Percentiles rank a stretch among this genome's conserved stretches.
These are phyloP conservation scores for Trapa incisa DNA, from an alignment of 345 rosid genomes.

Conservation along the genomic window DNA sequence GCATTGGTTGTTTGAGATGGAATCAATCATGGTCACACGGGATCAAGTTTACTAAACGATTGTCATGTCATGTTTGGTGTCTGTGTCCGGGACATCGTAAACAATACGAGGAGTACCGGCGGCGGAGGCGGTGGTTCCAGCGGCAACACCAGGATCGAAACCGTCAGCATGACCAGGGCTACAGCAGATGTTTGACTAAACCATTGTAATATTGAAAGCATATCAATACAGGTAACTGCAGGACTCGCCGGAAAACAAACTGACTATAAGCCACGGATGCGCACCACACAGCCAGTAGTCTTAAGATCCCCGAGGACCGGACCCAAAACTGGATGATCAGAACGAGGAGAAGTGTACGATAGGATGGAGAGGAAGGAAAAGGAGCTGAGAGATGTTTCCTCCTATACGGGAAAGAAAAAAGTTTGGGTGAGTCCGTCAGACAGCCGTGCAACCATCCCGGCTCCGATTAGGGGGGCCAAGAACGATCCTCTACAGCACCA, in stretches of 20 bases:
- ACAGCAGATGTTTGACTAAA: conserved; percentile 5
- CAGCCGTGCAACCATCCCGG: conserved; percentile 5
- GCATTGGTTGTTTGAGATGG: not conserved
- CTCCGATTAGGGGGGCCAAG: not conserved
- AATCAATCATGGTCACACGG: not conserved
- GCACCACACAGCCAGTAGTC: not conserved
- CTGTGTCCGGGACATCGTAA: conserved; percentile 9
- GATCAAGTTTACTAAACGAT: conserved; percentile 3
- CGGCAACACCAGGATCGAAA: conserved; percentile 13
- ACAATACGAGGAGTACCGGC: conserved; percentile 7
- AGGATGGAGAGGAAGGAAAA: not conserved
- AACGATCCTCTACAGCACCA: not conserved
- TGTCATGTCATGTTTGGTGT: not conserved
- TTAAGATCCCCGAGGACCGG: no score
- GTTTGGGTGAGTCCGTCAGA: conserved; percentile 4
- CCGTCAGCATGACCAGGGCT: conserved; percentile 5
- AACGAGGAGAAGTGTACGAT: not conserved
- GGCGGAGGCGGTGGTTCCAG: conserved; percentile 14
- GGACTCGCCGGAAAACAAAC: not conserved
- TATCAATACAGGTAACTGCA: no score
- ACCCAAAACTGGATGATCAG: not conserved
- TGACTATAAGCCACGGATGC: not conserved
- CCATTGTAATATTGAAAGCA: conserved; percentile 7
- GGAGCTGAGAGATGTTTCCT: not conserved
- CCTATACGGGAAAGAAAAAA: not conserved